Conservation (phyloP, 257 asterid species). For the Salvia hispanica region DNA sequence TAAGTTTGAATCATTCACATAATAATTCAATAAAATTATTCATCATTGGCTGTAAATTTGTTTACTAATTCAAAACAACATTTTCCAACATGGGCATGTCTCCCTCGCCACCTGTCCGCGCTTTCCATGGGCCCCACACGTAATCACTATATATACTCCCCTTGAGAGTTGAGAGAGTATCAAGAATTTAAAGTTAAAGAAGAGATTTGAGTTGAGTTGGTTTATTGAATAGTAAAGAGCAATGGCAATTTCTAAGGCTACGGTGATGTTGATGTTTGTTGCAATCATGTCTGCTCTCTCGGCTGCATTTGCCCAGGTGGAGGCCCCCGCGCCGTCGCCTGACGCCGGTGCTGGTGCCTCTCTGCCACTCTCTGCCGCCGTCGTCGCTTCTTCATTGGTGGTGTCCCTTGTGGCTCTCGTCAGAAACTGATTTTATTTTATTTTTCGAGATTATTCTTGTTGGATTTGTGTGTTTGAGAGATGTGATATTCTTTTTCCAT, state of each 20-base stretch:
- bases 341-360: conserved; percentile 46
- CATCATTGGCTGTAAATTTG: too few species aligned
- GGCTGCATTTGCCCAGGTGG: conserved; percentile 42
- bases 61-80: conserved; percentile 6
- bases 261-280: conserved; percentile 43
- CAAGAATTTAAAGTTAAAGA: neutral
- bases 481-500: neutral
- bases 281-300: conserved; percentile 35
- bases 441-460: neutral
- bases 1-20: too few species aligned
- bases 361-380: conserved; percentile 48
- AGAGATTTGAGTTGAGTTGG: neutral
- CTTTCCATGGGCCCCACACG: conserved; percentile 38
- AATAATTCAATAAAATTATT: too few species aligned
- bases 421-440: conserved; percentile 30
- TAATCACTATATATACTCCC: conserved; percentile 9
- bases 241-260: conserved; percentile 44
- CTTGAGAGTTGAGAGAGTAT: neutral
- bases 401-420: conserved; percentile 45
- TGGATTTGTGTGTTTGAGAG: neutral
- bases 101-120: conserved; percentile 37
- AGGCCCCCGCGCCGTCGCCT: conserved; percentile 60
- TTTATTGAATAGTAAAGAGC: neutral
- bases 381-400: conserved; percentile 48
- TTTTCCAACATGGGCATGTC: conserved; percentile 16